Conservation (phyloP, 2,329 filamentous ascomycete species). For the Akanthomyces uredinophilus region DNA sequence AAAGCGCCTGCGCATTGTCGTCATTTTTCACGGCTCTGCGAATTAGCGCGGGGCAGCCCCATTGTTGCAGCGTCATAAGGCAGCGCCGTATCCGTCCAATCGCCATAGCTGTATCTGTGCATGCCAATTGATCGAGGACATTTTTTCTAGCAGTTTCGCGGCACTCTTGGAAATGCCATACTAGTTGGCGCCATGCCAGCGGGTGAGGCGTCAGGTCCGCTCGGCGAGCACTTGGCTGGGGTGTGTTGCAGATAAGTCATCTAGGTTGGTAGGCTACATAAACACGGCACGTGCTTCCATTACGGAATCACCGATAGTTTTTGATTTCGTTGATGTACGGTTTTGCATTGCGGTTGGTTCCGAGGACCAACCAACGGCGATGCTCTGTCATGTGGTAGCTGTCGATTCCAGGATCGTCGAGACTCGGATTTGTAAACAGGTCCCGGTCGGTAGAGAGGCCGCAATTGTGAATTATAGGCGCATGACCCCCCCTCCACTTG, state of each 20-base stretch:
- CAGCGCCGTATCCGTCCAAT: background rate
- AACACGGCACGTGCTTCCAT: no score
- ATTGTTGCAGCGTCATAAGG: background rate
- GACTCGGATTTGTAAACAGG: background rate
- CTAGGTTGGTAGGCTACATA: no score
- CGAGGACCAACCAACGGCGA: background rate
- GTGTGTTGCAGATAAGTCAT: background rate
- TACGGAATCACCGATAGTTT: no score
- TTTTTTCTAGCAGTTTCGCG: background rate
- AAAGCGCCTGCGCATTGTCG: background rate
- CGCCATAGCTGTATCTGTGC: no score
- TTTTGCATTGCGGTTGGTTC: background rate
- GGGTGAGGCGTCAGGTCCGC: background rate
- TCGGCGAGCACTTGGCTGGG: background rate
- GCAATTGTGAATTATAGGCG: background rate
- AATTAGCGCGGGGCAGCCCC: slow-evolving; percentile 7
- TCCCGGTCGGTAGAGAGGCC: background rate
- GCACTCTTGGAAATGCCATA: background rate
- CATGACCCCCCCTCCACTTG: background rate
- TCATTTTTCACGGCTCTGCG: background rate
- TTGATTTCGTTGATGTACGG: no score
- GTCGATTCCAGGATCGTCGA: background rate
- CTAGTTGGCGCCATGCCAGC: background rate
- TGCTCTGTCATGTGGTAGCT: background rate
- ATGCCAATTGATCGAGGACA: no score